phyloP scores from a whole-genome alignment of 176 grass and related monocot species.

The Oryza nivara region DNA sequence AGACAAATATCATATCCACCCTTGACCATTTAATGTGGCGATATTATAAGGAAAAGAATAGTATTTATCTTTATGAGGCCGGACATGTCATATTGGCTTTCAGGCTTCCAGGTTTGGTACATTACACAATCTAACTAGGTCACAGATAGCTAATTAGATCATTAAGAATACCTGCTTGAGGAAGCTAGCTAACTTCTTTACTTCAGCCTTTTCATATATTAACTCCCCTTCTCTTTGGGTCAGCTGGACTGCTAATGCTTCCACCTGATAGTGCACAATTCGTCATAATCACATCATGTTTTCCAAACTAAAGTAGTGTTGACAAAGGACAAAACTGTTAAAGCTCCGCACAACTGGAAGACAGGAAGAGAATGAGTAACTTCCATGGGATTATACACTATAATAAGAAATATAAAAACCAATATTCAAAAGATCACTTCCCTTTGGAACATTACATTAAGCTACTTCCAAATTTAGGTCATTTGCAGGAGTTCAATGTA shows the following conservation, averaged over 20 bases:
- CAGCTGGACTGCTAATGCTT: constrained; percentile 88
- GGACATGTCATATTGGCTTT: background rate
- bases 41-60: background rate
- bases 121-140: background rate
- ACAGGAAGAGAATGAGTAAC: constrained; percentile 18
- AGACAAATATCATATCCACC: background rate
- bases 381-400: background rate
- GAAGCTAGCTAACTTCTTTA: constrained; percentile 86
- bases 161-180: constrained; percentile 77
- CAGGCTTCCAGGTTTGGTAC: background rate
- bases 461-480: background rate
- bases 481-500: constrained; percentile 22
- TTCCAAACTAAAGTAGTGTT: constrained; percentile 22
- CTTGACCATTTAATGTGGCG: background rate
- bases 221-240: constrained; percentile 98
- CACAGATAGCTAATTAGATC: constrained; percentile 11
- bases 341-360: background rate
- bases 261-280: constrained; percentile 64
- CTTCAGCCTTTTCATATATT: constrained; percentile 95
- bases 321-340: background rate
- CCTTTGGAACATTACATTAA: constrained; percentile 2
- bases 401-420: constrained; percentile 7
- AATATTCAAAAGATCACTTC: constrained; percentile 6
- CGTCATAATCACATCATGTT: background rate
- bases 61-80: constrained; percentile 17